Base-by-base conservation (phyloP, 495 filamentous ascomycete species). In the Penicillium silybi region DNA sequence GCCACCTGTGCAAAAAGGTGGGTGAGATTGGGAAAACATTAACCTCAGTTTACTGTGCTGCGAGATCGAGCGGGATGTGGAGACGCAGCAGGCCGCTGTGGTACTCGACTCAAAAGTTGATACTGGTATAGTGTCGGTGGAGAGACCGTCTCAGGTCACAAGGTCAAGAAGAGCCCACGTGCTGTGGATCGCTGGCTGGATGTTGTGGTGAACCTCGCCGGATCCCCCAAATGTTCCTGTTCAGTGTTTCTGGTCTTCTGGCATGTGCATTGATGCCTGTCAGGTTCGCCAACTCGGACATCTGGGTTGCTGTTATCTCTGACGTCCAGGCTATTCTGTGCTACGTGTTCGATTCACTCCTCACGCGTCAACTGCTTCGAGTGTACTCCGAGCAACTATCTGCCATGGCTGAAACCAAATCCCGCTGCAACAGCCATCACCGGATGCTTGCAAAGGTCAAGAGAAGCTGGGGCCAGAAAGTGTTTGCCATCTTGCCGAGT, bases 361-460 rank as follows among this genome's bases (percentile, higher is more conserved):
- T 73, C 26, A 68, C 70, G 57, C 56, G 70, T 19, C 70, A 73
- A 52, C 63, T 68, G 35, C 54, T 67, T 32, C 69, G 69, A 23
- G 62, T 49, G 41, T 62, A 63, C n/a, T 48, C 62, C 15, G 50
- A 60, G 11, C 57, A 65, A 32, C 52, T 61, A 23, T 52, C 44
- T 10, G 61, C 50, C 10, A 53, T 64, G 25, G 65, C 50, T 10
- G 50, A 65, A 25, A 59, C 71, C 19, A 48, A 65, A 39, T 73
- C 70, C 17, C 65, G 70, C 1, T 56, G 47, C 26, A 40, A 34
- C 18, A 69, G 61, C n/a, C 61, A 69, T 43, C 48, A 54, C 11
- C 58, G 70, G 3, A 59, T 73, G 59, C 41, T 73, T 8, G 35
- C 44, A 2, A 47, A 52, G 19, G 42, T 70, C 9, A 56, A 57